phyloP scores from a whole-genome alignment of 495 filamentous ascomycete genomes.

The Penicillium herquei region DNA sequence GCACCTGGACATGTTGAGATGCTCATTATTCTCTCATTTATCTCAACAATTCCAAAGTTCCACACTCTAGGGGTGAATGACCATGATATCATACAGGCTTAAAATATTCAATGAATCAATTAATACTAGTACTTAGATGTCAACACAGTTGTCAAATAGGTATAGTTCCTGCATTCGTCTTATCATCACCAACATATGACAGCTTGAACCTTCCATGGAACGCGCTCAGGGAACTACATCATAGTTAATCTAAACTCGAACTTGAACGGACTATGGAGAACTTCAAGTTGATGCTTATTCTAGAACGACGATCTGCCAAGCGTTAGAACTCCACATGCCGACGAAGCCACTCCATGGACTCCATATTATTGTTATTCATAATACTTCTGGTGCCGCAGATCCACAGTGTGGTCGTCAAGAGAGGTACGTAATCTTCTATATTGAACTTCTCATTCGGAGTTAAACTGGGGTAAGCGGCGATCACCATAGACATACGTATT shows the following conservation, averaged over 20 bases:
- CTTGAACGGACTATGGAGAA: no score
- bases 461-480: neutral
- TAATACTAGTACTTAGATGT: no score
- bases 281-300: conserved; percentile 4
- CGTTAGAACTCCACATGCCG: conserved; percentile 2
- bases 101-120: no score
- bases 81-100: no score
- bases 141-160: no score
- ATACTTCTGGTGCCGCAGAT: neutral
- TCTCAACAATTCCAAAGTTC: no score
- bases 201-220: no score
- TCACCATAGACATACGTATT: neutral
- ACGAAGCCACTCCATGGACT: conserved; percentile 5
- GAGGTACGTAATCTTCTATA: conserved; percentile 8
- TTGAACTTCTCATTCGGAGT: neutral
- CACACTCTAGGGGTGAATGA: no score
- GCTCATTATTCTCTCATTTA: no score
- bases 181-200: no score
- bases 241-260: conserved; percentile 2
- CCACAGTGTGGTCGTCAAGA: conserved; percentile 6
- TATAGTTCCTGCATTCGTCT: no score
- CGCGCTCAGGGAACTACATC: neutral
- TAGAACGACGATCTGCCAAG: conserved; percentile 10
- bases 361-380: neutral
- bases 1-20: no score